phyloP scores from a whole-genome alignment of 2,329 filamentous ascomycete genomes.

The Colletotrichum lentis region DNA sequence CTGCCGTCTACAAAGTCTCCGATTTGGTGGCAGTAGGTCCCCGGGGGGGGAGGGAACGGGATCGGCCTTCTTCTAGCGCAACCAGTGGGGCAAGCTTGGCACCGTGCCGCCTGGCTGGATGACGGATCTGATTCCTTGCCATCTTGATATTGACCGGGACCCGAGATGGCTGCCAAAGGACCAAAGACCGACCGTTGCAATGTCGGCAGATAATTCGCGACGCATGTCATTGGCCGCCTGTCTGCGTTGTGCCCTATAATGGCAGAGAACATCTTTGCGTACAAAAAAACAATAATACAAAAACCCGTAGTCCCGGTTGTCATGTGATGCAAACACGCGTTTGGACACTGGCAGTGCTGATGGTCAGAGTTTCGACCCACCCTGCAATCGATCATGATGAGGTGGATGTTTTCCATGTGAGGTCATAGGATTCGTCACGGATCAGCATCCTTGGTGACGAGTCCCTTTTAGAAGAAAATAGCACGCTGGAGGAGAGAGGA shows the following conservation, averaged over 20 bases:
- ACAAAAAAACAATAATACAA: no score
- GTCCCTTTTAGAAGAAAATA: background rate
- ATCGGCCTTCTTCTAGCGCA: background rate
- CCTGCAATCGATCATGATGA: slow-evolving; percentile 2
- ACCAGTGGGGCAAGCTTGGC: slow-evolving; percentile 10
- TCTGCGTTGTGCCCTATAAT: background rate
- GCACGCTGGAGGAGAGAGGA: background rate
- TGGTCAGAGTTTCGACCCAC: background rate
- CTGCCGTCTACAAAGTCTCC: background rate
- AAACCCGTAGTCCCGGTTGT: background rate
- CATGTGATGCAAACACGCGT: background rate
- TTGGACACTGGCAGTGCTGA: background rate
- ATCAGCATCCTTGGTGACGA: slow-evolving; percentile 14
- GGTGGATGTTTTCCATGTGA: slow-evolving; percentile 11
- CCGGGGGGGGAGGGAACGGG: background rate
- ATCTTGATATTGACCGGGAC: background rate
- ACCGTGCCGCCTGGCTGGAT: background rate
- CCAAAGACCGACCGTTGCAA: background rate
- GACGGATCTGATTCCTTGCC: no score
- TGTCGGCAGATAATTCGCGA: background rate
- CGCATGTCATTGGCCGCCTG: background rate
- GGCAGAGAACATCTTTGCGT: background rate
- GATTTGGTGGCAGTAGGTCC: background rate
- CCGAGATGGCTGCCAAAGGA: background rate
- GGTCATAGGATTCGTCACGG: slow-evolving; percentile 20